These are phyloP conservation scores for Rhododendron henanense DNA, from an alignment of 148 eudicot genomes.

Conservation along the genomic window DNA sequence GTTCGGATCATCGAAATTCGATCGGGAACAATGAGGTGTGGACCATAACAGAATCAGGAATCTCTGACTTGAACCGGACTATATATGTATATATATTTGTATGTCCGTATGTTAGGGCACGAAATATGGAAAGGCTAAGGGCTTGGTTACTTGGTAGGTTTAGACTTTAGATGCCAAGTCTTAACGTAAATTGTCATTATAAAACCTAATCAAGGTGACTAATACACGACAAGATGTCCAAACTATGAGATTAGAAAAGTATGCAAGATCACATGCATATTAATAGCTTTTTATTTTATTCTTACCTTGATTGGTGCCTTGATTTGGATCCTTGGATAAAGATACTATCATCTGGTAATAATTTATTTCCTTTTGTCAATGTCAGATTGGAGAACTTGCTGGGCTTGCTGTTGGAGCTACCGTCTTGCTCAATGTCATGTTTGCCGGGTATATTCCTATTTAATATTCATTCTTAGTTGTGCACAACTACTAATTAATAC, in stretches of 20 bases:
- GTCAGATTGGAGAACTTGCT: slow-evolving; percentile 60
- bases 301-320: neutral
- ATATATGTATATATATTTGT: neutral
- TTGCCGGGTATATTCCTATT: slow-evolving; percentile 34
- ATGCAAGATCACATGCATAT: neutral
- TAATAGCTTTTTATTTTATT: neutral
- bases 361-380: neutral
- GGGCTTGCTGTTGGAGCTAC: slow-evolving; percentile 60
- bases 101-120: neutral
- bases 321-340: neutral
- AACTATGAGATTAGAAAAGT: neutral
- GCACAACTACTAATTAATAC: neutral
- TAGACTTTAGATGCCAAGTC: slow-evolving; percentile 6
- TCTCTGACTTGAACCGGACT: too few relatives aligned
- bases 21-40: too few relatives aligned
- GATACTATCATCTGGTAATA: neutral
- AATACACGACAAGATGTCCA: neutral
- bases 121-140: neutral
- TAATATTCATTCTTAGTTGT: neutral
- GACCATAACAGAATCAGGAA: too few relatives aligned
- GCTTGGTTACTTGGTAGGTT: neutral
- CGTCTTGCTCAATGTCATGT: slow-evolving; percentile 46
- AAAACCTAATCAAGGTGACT: neutral
- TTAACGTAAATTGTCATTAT: neutral
- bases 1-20: too few relatives aligned